Percentiles rank a stretch among this genome's conserved stretches.
These are phyloP conservation scores for Chrysophaeum taylorii DNA, from an alignment of 352 stramenopile species.

Conservation along the genomic window DNA sequence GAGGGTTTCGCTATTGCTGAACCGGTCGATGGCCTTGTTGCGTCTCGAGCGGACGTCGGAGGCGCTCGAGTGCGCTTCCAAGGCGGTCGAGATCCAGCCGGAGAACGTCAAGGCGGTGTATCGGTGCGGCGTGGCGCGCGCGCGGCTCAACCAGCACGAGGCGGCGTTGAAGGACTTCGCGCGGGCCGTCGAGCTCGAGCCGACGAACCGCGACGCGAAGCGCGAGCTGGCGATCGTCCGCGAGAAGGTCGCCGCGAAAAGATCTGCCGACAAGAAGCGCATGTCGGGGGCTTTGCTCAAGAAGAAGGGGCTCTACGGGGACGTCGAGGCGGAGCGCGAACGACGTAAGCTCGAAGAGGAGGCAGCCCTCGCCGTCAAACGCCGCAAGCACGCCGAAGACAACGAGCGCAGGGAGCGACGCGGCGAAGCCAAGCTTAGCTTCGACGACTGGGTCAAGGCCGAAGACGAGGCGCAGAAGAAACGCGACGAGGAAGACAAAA, in stretches of 20 bases:
- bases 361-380: neutral
- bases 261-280: neutral
- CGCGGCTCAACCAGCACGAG: conserved; percentile 31
- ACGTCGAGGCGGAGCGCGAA: neutral
- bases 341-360: neutral
- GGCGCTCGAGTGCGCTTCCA: conserved; percentile 37
- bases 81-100: conserved; percentile 45
- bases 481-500: neutral
- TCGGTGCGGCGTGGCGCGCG: conserved; percentile 46
- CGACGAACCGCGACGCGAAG: conserved; percentile 16
- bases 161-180: conserved; percentile 37
- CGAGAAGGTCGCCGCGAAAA: neutral
- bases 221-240: neutral
- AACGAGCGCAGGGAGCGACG: neutral
- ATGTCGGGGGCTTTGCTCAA: neutral
- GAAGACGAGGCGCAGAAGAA: neutral
- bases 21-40: conserved; percentile 50
- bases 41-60: conserved; percentile 33
- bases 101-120: conserved; percentile 49
- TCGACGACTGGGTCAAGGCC: conserved; percentile 2
- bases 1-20: conserved; percentile 49
- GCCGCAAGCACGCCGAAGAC: neutral
- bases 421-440: neutral
- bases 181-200: conserved; percentile 19
- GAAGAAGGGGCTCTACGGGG: neutral